phyloP scores from a whole-genome alignment of 495 filamentous ascomycete species.

The Peziza echinospora region DNA sequence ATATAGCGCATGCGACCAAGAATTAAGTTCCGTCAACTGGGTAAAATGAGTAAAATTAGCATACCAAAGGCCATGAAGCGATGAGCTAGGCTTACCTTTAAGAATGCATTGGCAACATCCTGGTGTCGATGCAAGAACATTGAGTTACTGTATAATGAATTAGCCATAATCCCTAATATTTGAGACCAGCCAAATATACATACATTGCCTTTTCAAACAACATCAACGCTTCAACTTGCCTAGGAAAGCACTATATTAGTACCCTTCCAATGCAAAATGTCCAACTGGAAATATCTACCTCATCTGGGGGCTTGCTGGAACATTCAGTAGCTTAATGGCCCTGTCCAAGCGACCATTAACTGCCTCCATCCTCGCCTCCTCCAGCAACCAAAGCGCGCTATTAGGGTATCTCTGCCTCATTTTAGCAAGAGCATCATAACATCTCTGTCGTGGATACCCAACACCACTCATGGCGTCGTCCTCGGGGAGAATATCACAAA shows the following conservation, averaged over 20 bases:
- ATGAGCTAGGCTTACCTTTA: constrained; percentile 27
- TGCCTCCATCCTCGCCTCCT: constrained; percentile 64
- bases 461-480: constrained; percentile 30
- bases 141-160: constrained; percentile 31
- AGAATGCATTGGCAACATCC: constrained; percentile 47
- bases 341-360: constrained; percentile 43
- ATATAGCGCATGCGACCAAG: constrained; percentile 77
- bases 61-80: constrained; percentile 1
- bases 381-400: constrained; percentile 67
- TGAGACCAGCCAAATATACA: constrained; percentile 1
- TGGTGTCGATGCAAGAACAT: constrained; percentile 61
- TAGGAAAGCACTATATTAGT: too few relatives aligned
- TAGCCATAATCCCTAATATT: too few relatives aligned
- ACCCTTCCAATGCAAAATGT: too few relatives aligned
- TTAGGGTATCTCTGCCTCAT: constrained; percentile 66
- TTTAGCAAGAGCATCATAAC: constrained; percentile 41
- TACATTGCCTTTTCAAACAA: constrained; percentile 59
- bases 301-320: constrained; percentile 43
- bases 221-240: constrained; percentile 25
- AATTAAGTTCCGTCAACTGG: constrained; percentile 60
- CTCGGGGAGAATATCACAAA: constrained; percentile 68
- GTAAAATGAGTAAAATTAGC: constrained; percentile 5
- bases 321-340: constrained; percentile 40
- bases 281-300: too few relatives aligned
- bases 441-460: constrained; percentile 51